phyloP scores from a whole-genome alignment of 2,329 filamentous ascomycete species.

The Fusarium gaditjirri region DNA sequence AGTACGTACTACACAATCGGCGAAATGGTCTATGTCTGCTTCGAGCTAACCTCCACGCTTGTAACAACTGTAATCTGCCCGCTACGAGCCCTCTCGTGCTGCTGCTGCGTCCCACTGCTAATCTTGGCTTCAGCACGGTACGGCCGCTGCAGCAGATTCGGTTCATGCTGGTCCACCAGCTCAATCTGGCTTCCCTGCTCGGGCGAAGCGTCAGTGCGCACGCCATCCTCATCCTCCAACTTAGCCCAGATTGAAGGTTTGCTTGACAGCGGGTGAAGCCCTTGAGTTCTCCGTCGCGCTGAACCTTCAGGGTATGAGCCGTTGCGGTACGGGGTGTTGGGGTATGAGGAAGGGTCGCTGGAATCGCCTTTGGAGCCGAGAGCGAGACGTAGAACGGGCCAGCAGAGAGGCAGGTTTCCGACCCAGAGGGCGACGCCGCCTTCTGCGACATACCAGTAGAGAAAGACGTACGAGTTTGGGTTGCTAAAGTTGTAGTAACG shows the following conservation, averaged over 20 bases:
- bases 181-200: conserved; percentile 47
- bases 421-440: conserved; percentile 68
- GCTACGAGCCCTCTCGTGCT: background rate
- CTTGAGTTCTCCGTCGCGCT: conserved; percentile 29
- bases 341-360: conserved; percentile 41
- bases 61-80: conserved; percentile 45
- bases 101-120: background rate
- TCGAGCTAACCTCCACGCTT: conserved; percentile 43
- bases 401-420: conserved; percentile 69
- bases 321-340: conserved; percentile 23
- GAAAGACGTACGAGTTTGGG: conserved; percentile 65
- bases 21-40: background rate
- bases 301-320: conserved; percentile 35
- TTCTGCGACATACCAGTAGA: conserved; percentile 70
- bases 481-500: conserved; percentile 70
- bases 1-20: background rate
- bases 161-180: conserved; percentile 36
- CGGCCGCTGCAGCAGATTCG: conserved; percentile 27
- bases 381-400: conserved; percentile 63
- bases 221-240: conserved; percentile 43
- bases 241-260: conserved; percentile 46
- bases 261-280: conserved; percentile 22
- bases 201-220: conserved; percentile 3
- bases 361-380: conserved; percentile 39
- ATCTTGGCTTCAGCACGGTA: conserved; percentile 15